Evolutionary conservation across 192 early-diverging fungal species (phyloP).

Genomic region (Backusella liffmaniae): DNA sequence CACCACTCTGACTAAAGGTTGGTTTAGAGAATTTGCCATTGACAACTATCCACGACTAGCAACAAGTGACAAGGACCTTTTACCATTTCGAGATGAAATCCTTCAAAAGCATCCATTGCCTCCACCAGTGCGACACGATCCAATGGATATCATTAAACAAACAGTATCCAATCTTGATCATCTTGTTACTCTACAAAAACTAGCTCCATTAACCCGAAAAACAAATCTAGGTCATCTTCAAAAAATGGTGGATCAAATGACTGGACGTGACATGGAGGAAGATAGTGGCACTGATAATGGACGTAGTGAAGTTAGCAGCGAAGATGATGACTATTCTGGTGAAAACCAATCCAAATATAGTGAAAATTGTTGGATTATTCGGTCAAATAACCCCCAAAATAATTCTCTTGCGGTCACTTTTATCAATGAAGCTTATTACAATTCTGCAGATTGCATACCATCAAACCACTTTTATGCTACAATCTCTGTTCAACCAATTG

Average conservation of each 20-base stretch:
- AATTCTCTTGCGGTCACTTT: neutral
- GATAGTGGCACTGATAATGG: no score
- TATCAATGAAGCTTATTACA: neutral
- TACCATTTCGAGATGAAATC: neutral
- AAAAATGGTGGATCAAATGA: neutral
- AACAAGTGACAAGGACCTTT: neutral
- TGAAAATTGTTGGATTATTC: neutral
- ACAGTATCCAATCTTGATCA: neutral
- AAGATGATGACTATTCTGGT: neutral
- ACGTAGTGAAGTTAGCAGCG: neutral
- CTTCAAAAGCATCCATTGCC: neutral
- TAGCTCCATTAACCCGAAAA: neutral
- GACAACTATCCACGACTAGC: neutral
- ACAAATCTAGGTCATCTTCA: neutral
- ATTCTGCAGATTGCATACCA: neutral
- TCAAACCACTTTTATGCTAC: neutral
- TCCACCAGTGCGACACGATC: neutral
- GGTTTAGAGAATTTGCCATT: neutral
- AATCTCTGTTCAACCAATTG: neutral
- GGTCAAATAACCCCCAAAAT: neutral
- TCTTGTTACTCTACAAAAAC: neutral
- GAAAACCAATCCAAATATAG: neutral
- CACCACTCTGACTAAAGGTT: neutral
- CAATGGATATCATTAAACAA: neutral
- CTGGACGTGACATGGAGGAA: no score